Conservation (phyloP, 2,329 filamentous ascomycete species). For the Colletotrichum siamense region DNA sequence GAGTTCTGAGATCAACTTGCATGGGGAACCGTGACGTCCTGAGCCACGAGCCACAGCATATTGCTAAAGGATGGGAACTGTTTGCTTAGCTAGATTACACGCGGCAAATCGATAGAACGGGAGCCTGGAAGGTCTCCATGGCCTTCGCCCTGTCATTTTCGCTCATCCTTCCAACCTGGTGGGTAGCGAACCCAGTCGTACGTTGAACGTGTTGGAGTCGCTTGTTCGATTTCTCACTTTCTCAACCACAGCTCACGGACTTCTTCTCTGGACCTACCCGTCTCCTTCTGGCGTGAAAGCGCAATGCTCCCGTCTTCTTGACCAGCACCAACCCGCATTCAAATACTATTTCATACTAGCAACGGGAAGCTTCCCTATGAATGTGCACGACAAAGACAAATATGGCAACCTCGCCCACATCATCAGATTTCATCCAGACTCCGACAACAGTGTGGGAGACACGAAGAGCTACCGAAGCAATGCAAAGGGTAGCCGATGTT, state of each 20-base stretch:
- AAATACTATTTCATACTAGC: neutral
- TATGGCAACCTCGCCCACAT: neutral
- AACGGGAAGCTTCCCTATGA: neutral
- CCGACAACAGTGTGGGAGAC: conserved; percentile 3
- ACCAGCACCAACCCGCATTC: neutral
- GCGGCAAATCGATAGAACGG: neutral
- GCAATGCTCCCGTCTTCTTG: neutral
- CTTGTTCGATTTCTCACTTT: neutral
- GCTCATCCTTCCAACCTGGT: neutral
- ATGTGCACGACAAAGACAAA: neutral
- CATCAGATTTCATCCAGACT: neutral
- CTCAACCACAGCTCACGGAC: neutral
- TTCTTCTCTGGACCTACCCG: neutral
- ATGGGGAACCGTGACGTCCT: neutral
- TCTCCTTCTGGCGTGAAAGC: neutral
- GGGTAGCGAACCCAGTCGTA: neutral
- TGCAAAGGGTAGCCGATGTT: neutral
- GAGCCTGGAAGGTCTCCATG: neutral
- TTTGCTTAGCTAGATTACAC: neutral
- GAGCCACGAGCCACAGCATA: neutral
- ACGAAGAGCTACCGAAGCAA: neutral
- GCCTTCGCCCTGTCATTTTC: neutral
- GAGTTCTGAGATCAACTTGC: neutral
- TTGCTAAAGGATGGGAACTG: neutral
- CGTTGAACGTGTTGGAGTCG: neutral